These are phyloP conservation scores for Geotrichum candidum DNA, from an alignment of 1,139 yeast genomes.

Conservation along the genomic window DNA sequence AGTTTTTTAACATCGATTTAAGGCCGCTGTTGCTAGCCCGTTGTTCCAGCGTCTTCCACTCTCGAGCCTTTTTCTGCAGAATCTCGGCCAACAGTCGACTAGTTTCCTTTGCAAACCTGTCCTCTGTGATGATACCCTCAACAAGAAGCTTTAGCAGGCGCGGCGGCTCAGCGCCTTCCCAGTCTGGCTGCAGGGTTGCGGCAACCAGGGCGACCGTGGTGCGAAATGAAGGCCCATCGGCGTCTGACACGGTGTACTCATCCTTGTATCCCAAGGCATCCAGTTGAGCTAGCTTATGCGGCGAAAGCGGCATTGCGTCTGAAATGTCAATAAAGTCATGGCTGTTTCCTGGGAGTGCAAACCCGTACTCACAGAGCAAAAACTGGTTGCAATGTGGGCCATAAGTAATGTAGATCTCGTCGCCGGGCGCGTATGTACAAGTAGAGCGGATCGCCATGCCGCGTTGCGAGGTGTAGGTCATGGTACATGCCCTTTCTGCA, in stretches of 20 bases:
- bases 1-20: neutral
- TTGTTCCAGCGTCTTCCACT: neutral
- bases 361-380: conserved; percentile 81
- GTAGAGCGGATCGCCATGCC: conserved; percentile 20
- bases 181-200: neutral
- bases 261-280: conserved; percentile 54
- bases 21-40: neutral
- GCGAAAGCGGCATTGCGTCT: conserved; percentile 36
- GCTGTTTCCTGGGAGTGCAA: conserved; percentile 48
- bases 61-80: neutral
- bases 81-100: neutral
- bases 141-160: conserved; percentile 6
- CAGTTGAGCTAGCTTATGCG: conserved; percentile 43
- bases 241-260: conserved; percentile 58
- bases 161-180: conserved; percentile 19
- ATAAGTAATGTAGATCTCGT: conserved; percentile 67
- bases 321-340: conserved; percentile 73
- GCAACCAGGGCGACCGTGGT: conserved; percentile 70
- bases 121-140: conserved; percentile 14
- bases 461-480: conserved; percentile 11
- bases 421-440: conserved; percentile 37
- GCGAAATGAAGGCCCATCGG: conserved; percentile 55
- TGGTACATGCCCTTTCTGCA: conserved; percentile 22
- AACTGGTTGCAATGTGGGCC: conserved; percentile 87
- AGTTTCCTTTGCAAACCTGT: conserved; percentile 18